Percentiles rank a stretch among this genome's conserved stretches.
These are phyloP conservation scores for Suhomyces yuchorum DNA, from an alignment of 1,139 yeast species.

Conservation along the genomic window DNA sequence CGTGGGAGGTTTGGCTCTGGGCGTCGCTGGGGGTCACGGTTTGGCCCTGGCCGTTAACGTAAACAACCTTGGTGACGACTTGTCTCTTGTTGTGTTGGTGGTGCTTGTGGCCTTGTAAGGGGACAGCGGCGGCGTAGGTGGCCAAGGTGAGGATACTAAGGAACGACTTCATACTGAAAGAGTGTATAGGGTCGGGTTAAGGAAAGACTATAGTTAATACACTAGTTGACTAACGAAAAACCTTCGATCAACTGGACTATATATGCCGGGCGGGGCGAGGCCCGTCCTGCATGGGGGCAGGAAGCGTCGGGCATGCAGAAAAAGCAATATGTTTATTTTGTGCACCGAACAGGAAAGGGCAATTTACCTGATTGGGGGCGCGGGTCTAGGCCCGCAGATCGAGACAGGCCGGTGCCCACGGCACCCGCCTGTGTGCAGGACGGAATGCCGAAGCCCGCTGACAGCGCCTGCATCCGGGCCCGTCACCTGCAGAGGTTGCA, in stretches of 20 bases:
- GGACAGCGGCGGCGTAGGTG: constrained; percentile 22
- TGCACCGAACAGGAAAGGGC: constrained; percentile 9
- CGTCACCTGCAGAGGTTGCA: not conserved
- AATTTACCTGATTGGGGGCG: constrained; percentile 10
- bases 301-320: constrained; percentile 5
- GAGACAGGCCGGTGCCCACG: not conserved
- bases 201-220: constrained; percentile 30
- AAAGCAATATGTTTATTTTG: constrained; percentile 16
- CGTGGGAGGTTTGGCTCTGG: constrained; percentile 14
- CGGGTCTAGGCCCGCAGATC: constrained; percentile 9
- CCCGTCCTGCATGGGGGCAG: not conserved
- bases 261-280: constrained; percentile 1
- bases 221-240: constrained; percentile 10
- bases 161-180: constrained; percentile 18
- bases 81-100: constrained; percentile 22
- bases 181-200: constrained; percentile 16
- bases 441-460: too few relatives aligned
- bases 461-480: too few relatives aligned
- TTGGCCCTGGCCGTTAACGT: constrained; percentile 22
- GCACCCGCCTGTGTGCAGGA: not conserved
- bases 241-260: constrained; percentile 3
- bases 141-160: constrained; percentile 24
- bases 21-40: constrained; percentile 21
- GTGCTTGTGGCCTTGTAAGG: constrained; percentile 19
- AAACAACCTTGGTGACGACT: constrained; percentile 21